Conservation (phyloP, 2,329 filamentous ascomycete genomes). For the Botrytis byssoidea region DNA sequence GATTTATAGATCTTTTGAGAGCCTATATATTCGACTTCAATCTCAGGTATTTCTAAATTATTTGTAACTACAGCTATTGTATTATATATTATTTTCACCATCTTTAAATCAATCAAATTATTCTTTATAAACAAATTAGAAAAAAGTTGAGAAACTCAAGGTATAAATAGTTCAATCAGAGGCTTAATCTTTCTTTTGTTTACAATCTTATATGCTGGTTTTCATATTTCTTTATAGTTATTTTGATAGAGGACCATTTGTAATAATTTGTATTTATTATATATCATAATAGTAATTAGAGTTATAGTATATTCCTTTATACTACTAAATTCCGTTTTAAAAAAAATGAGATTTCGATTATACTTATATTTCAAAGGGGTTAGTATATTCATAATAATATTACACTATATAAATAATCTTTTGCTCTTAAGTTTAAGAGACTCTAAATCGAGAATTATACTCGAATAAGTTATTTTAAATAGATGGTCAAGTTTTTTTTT, state of each 20-base stretch:
- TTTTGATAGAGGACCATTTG: background rate
- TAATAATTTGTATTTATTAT: background rate
- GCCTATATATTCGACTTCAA: background rate
- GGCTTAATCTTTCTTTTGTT: background rate
- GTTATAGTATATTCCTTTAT: background rate
- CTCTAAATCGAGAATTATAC: background rate
- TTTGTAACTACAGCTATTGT: background rate
- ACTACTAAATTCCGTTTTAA: background rate
- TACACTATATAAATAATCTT: background rate
- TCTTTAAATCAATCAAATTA: background rate
- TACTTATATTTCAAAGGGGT: background rate
- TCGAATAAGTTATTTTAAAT: background rate
- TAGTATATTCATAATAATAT: background rate
- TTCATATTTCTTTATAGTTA: background rate
- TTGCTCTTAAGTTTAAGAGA: background rate
- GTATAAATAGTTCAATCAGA: background rate
- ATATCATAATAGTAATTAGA: background rate
- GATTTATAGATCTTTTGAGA: background rate
- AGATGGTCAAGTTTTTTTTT: background rate
- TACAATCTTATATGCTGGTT: background rate
- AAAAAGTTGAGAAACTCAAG: background rate
- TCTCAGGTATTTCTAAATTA: background rate
- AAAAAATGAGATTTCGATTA: background rate
- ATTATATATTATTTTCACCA: background rate
- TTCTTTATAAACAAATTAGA: background rate